These are phyloP conservation scores for Tylopilus balloui DNA, from an alignment of 768 basidiomycete genomes.

Conservation along the genomic window DNA sequence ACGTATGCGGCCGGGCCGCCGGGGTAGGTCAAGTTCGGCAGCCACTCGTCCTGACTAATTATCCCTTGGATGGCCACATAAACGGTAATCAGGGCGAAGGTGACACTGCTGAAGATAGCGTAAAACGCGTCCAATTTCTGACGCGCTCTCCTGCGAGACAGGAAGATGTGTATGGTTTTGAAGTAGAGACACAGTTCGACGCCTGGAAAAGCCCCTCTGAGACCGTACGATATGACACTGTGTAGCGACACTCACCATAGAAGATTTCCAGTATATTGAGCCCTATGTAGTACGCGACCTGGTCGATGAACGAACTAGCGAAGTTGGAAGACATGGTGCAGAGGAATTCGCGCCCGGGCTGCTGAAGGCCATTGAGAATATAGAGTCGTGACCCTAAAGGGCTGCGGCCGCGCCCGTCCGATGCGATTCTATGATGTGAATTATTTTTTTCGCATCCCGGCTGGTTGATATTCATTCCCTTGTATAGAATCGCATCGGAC, in stretches of 20 bases:
- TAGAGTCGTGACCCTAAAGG: too few species aligned
- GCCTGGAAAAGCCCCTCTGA: not conserved
- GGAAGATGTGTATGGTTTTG: slow-evolving; percentile 10
- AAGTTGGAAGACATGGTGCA: not conserved
- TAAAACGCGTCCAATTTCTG: slow-evolving; percentile 9
- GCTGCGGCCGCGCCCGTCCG: too few species aligned
- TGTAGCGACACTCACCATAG: not conserved
- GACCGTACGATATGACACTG: not conserved
- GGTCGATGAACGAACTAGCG: not conserved
- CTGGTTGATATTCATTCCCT: too few species aligned
- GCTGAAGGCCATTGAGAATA: too few species aligned
- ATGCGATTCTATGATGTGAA: too few species aligned
- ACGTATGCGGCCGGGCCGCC: slow-evolving; percentile 1
- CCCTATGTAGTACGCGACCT: not conserved
- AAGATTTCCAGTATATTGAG: not conserved
- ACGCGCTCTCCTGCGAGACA: not conserved
- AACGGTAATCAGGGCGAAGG: not conserved
- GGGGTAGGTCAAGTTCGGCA: slow-evolving; percentile 25
- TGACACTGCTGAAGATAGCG: slow-evolving; percentile 11
- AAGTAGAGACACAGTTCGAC: slow-evolving; percentile 14
- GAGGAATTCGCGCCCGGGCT: too few species aligned
- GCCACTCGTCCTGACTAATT: slow-evolving; percentile 27
- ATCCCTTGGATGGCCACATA: not conserved
- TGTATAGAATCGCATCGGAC: too few species aligned
- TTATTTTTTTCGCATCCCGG: too few species aligned